Conservation (phyloP, 805 yeast species). For the Maudiozyma saulgeensis region DNA sequence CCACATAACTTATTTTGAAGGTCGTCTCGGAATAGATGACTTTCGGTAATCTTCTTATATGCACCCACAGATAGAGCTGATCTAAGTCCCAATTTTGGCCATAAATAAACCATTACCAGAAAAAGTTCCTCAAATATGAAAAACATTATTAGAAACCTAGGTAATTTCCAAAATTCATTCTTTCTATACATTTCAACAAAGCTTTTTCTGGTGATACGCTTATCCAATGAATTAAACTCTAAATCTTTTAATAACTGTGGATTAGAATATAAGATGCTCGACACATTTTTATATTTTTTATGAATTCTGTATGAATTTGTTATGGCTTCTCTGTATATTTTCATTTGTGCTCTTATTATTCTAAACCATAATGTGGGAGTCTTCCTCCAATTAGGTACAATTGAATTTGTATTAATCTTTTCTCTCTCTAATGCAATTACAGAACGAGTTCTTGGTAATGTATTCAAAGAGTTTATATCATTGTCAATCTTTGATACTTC, state of each 20-base stretch:
- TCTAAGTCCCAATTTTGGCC: slow-evolving; percentile 50
- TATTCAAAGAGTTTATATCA: slow-evolving; percentile 22
- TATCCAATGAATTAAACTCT: neutral
- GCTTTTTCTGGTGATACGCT: slow-evolving; percentile 34
- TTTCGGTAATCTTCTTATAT: slow-evolving; percentile 19
- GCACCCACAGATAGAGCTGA: slow-evolving; percentile 46
- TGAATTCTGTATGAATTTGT: slow-evolving; percentile 30
- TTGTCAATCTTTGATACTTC: neutral
- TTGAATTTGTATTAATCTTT: slow-evolving; percentile 22
- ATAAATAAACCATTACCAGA: slow-evolving; percentile 40
- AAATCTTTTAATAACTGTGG: neutral
- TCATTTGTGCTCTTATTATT: slow-evolving; percentile 37
- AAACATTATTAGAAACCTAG: slow-evolving; percentile 40
- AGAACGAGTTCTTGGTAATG: slow-evolving; percentile 27
- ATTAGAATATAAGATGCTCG: neutral
- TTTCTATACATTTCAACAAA: slow-evolving; percentile 36
- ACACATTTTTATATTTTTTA: neutral
- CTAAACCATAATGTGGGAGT: slow-evolving; percentile 31
- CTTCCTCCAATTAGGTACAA: slow-evolving; percentile 18
- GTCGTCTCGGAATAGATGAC: neutral
- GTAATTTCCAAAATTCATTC: slow-evolving; percentile 41
- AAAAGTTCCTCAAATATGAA: slow-evolving; percentile 45
- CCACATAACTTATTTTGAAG: neutral
- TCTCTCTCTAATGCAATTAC: slow-evolving; percentile 12
- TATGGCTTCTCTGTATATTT: slow-evolving; percentile 52